These are phyloP conservation scores for Eimeria sp. DNA, from an alignment of 169 alveolate species.

Conservation along the genomic window DNA sequence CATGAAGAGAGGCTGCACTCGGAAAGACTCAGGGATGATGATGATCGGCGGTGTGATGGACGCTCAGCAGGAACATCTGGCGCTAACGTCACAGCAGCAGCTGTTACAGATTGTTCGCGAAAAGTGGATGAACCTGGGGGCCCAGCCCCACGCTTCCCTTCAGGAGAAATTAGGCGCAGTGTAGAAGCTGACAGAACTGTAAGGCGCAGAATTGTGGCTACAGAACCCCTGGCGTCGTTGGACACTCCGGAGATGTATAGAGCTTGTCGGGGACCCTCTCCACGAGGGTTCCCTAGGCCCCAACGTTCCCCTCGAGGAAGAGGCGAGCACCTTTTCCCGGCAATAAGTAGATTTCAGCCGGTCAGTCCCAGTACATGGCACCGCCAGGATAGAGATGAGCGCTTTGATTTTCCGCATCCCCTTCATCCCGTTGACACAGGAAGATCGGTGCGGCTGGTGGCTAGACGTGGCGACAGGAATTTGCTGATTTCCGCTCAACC, in stretches of 20 bases:
- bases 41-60: slow-evolving; percentile 5
- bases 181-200: slow-evolving; percentile 16
- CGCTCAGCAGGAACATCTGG: background rate
- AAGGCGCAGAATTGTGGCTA: slow-evolving; percentile 51
- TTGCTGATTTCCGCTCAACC: background rate
- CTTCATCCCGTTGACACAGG: slow-evolving; percentile 29
- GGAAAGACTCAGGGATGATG: background rate
- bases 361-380: background rate
- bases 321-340: slow-evolving; percentile 18
- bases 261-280: slow-evolving; percentile 14
- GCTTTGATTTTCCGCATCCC: slow-evolving; percentile 31
- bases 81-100: background rate
- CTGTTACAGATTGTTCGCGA: background rate
- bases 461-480: slow-evolving; percentile 47
- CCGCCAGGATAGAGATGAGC: slow-evolving; percentile 53
- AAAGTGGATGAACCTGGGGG: background rate
- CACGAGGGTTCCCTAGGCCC: slow-evolving; percentile 21
- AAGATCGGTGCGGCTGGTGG: slow-evolving; percentile 57
- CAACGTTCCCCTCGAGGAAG: slow-evolving; percentile 14
- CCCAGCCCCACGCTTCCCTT: background rate
- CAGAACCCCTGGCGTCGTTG: background rate
- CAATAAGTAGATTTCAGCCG: slow-evolving; percentile 14
- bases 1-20: background rate
- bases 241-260: slow-evolving; percentile 1
- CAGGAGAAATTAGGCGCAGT: slow-evolving; percentile 13